These are phyloP conservation scores for Citrullus amarus DNA, from an alignment of 306 rosid genomes.

Conservation along the genomic window DNA sequence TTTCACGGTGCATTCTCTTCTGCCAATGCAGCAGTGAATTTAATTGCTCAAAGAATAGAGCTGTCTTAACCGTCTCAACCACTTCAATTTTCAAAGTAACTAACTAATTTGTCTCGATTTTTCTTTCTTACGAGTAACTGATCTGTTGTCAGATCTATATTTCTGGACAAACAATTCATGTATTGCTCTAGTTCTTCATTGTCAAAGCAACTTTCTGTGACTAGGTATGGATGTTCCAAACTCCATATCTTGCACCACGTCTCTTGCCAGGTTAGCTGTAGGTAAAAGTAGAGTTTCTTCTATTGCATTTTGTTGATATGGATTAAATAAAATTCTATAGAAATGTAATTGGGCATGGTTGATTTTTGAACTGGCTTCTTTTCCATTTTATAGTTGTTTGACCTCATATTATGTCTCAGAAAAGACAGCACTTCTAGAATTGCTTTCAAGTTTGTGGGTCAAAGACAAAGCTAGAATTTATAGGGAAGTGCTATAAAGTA, in stretches of 20 bases:
- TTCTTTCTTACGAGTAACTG: not conserved
- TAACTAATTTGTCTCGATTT: not conserved
- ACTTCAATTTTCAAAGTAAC: not conserved
- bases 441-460: not conserved
- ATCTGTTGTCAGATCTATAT: not conserved
- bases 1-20: slow-evolving; percentile 92
- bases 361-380: not conserved
- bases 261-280: not conserved
- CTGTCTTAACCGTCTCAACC: slow-evolving; percentile 3
- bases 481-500: not conserved
- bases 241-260: not conserved
- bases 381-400: not conserved
- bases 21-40: slow-evolving; percentile 84
- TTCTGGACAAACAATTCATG: not conserved
- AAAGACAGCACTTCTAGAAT: not conserved
- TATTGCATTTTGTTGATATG: not conserved
- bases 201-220: not conserved
- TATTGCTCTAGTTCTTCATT: not conserved
- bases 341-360: not conserved
- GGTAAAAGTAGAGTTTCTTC: not conserved
- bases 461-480: not conserved
- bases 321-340: not conserved
- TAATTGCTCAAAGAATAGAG: slow-evolving; percentile 58
- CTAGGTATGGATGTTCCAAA: not conserved
- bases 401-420: not conserved